Evolutionary conservation across 192 early-diverging fungal genomes (phyloP).

Genomic region (Blastocladiella britannica): DNA sequence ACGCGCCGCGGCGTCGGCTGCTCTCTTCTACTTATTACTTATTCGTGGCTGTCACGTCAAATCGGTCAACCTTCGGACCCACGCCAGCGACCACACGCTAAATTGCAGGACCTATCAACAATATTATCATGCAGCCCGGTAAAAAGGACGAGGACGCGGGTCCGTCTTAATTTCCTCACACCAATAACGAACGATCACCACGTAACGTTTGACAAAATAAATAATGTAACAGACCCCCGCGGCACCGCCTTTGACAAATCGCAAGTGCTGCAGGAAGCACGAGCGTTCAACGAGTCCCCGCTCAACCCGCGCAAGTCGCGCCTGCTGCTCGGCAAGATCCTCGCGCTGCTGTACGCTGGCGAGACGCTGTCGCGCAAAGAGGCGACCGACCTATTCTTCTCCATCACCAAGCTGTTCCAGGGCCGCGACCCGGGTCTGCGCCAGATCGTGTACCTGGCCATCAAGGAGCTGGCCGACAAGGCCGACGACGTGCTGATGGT

Average conservation of each 20-base stretch:
- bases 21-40: no score
- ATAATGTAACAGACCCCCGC: not conserved
- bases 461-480: constrained; percentile 82
- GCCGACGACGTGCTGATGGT: constrained; percentile 97
- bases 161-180: no score
- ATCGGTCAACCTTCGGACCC: no score
- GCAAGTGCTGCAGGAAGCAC: constrained; percentile 82
- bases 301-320: constrained; percentile 89
- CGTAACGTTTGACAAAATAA: no score
- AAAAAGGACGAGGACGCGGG: constrained; percentile 52
- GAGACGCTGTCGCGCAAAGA: constrained; percentile 80
- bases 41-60: no score
- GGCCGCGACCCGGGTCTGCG: constrained; percentile 77
- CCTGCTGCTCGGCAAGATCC: constrained; percentile 74
- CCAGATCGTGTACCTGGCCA: constrained; percentile 92
- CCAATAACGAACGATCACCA: no score
- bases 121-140: no score
- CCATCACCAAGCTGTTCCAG: constrained; percentile 94
- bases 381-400: constrained; percentile 94
- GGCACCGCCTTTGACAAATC: constrained; percentile 43
- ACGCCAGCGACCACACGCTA: no score
- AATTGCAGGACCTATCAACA: no score
- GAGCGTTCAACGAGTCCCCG: constrained; percentile 89
- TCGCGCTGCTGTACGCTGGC: constrained; percentile 75
- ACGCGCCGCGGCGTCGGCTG: no score